Base-by-base conservation (phyloP, 495 filamentous ascomycete species). In the Podospora sp. region DNA sequence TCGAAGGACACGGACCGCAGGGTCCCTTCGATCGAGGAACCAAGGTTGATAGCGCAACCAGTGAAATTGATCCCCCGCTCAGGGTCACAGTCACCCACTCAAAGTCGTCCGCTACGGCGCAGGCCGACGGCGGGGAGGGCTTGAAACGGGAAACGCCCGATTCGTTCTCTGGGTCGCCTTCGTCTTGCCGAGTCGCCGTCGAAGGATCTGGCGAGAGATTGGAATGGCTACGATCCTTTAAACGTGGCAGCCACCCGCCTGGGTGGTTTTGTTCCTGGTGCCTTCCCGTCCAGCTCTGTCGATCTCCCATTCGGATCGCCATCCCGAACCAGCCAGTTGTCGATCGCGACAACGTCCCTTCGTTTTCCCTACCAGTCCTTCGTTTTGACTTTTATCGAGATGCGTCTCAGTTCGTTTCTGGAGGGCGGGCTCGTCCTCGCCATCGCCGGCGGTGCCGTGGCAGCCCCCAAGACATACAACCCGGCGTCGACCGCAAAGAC, bases 281-380 rank as follows among this genome's bases (percentile, higher is more conserved):
- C 40, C 40, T 46, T 14, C 12, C 40, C 40, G 40, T 11, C 16
- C 40, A 46, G 40, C 40, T 46, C 40, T 46, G 40, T 46, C 40
- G 40, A 46, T 46, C 40, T 14, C 40, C 12, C n/a, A n/a, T 6
- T 46, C 40, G 40, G 40, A 46, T 18, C 12, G 16, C 40, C 40
- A 12, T 12, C 40, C 40, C 40, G 5, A 11, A 46, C 14, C 51
- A 55, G n/a, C 51, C 51, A 9, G 51, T 55, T 55, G 51, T 55
- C 51, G 51, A 55, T 55, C 51, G 20, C 51, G 51, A 55, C 51
- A n/a, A 55, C 51, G 51, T 55, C 51, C 51, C 3, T 25, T 55
- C 51, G 9, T 55, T 55, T 7, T 14, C 20, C 24, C 51, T n/a
- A n/a, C n/a, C 24, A 22, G 51, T 22, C 51, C 20, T 55, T 55